Conservation (phyloP, 257 asterid genomes). For the Ballota nigra region DNA sequence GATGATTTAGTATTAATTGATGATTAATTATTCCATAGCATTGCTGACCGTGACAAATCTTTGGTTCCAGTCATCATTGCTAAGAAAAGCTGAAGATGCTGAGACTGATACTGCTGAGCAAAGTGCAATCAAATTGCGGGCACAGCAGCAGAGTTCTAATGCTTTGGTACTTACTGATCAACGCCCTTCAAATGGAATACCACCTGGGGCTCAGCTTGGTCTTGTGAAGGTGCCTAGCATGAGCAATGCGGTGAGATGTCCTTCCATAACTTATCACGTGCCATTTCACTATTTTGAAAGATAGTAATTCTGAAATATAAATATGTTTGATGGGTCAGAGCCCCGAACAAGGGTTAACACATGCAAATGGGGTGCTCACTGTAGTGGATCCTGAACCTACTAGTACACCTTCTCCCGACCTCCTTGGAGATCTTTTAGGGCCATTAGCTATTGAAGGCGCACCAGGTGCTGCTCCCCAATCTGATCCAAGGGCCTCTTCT, state of each 20-base stretch:
- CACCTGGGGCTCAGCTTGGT: slow-evolving; percentile 67
- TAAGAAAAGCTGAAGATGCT: slow-evolving; percentile 80
- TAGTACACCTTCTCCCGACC: slow-evolving; percentile 67
- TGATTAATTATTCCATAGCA: neutral
- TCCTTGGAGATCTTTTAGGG: slow-evolving; percentile 84
- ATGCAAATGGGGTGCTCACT: slow-evolving; percentile 69
- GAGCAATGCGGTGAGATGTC: slow-evolving; percentile 55
- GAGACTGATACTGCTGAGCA: slow-evolving; percentile 98
- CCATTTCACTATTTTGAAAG: slow-evolving; percentile 6
- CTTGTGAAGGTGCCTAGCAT: slow-evolving; percentile 71
- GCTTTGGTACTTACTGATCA: slow-evolving; percentile 83
- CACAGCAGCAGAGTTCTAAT: slow-evolving; percentile 84
- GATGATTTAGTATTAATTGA: slow-evolving; percentile 11
- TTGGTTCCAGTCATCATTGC: slow-evolving; percentile 66
- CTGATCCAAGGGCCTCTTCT: slow-evolving; percentile 47
- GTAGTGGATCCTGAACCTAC: slow-evolving; percentile 76
- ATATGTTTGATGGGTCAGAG: slow-evolving; percentile 50
- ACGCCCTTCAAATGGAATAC: slow-evolving; percentile 67
- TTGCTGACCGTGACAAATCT: slow-evolving; percentile 17
- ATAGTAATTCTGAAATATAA: slow-evolving; percentile 17
- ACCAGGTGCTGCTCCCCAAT: slow-evolving; percentile 40
- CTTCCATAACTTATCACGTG: slow-evolving; percentile 24
- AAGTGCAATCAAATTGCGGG: slow-evolving; percentile 88
- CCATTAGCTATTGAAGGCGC: slow-evolving; percentile 85
- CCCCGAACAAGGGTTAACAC: slow-evolving; percentile 47